A percentile compares a stretch with the other conserved stretches of the same genome.
Evolutionary conservation across 2,329 filamentous ascomycete species (phyloP).

Genomic region (Diplodia mutila): DNA sequence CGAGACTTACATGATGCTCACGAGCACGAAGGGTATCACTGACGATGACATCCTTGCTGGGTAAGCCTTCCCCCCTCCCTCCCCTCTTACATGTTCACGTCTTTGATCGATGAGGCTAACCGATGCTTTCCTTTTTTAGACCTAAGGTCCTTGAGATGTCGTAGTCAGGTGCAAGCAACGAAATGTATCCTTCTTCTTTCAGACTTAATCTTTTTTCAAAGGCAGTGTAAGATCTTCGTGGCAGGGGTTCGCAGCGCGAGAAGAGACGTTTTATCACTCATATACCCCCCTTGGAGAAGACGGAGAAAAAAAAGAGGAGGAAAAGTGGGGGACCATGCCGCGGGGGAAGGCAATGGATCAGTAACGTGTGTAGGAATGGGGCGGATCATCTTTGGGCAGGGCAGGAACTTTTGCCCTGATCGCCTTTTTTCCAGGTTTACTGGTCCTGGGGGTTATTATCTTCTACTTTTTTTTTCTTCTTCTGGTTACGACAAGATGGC

Average conservation of each 20-base stretch:
- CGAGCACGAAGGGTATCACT: constrained; percentile 49
- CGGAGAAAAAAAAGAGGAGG: background rate
- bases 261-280: background rate
- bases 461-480: background rate
- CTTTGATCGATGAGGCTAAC: constrained; percentile 3
- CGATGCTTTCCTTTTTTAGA: background rate
- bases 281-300: background rate
- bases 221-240: background rate
- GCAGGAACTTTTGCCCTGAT: constrained; percentile 1
- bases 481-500: background rate
- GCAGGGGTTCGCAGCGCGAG: background rate
- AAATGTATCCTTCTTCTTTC: background rate
- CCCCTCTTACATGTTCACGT: background rate
- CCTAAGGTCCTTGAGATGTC: constrained; percentile 21
- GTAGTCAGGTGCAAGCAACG: background rate
- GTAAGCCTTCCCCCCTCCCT: constrained; percentile 28
- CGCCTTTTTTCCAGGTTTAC: background rate
- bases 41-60: constrained; percentile 65
- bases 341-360: background rate
- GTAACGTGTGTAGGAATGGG: background rate
- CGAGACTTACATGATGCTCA: constrained; percentile 69
- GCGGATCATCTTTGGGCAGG: background rate
- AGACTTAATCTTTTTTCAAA: background rate
- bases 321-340: background rate
- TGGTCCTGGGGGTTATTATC: background rate